phyloP scores from a whole-genome alignment of 257 asterid genomes.

The Catharanthus roseus region DNA sequence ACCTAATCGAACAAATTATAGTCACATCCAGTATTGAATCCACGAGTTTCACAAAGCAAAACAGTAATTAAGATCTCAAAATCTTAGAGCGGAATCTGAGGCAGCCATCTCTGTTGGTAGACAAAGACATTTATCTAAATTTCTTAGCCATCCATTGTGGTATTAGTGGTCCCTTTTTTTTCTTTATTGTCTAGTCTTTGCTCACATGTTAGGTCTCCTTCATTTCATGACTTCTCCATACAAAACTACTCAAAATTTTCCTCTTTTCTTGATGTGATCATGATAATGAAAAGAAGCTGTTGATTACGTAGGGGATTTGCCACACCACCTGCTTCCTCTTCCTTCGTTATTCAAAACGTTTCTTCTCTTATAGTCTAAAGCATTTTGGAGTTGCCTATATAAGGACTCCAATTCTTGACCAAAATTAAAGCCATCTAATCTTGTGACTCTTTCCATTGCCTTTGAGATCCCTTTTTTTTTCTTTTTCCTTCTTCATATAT shows the following conservation, averaged over 20 bases:
- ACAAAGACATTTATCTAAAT: slow-evolving; percentile 11
- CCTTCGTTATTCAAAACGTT: background rate
- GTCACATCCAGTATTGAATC: too few relatives aligned
- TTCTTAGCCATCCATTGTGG: slow-evolving; percentile 20
- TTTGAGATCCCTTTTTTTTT: background rate
- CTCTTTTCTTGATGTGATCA: slow-evolving; percentile 1
- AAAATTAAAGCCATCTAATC: background rate
- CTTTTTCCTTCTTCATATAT: background rate
- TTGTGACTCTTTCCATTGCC: background rate
- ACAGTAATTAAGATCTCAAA: background rate
- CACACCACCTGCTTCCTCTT: slow-evolving; percentile 10
- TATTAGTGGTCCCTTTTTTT: background rate
- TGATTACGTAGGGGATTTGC: slow-evolving; percentile 20
- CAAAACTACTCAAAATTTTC: background rate
- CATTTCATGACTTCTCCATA: slow-evolving; percentile 1
- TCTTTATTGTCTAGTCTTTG: background rate
- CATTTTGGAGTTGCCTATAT: slow-evolving; percentile 11
- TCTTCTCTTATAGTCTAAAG: background rate
- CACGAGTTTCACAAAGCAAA: background rate
- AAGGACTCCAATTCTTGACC: background rate
- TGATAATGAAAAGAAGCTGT: slow-evolving; percentile 5
- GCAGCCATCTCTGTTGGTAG: slow-evolving; percentile 5
- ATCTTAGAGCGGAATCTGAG: background rate
- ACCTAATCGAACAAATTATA: too few relatives aligned
- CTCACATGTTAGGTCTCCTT: slow-evolving; percentile 21